Evolutionary conservation across 345 rosid species (phyloP), one percentile per base, ranked within the genome.

Genomic region (Excoecaria cochinchinensis): DNA sequence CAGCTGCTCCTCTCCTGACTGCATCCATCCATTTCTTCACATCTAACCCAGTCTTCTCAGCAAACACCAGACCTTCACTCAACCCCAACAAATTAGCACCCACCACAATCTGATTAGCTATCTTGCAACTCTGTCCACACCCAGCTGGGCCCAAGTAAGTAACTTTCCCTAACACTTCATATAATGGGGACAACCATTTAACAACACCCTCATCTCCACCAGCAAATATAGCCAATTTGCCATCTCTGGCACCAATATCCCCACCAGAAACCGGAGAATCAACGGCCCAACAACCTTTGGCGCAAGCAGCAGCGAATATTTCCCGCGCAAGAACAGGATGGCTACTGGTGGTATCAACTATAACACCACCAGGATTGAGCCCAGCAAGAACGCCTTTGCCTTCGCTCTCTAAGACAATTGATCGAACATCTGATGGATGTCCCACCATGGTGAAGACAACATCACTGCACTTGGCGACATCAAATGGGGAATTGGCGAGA

Each of bases 231-330:
- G 91, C 84, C 38, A 92, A 47, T 70, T 69, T 91, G 38, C 91
- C 97, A 31, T 92, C 89, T 46, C 90, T 79, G 0, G 97, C 97
- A 17, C 98, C 97, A 0, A 85, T 78, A 48, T 90, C 97, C 0
- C 88, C 95, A 3, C 93, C 93, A 0, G 94, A 90, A 14, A 94
- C 97, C 0, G 97, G 97, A 9, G 97, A 90, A 72, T 94, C 97
- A 1, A 92, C 82, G 5, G 95, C 74, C 92, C 89, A 92, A 31
- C 97, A 90, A 4, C 62, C 77, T 38, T 74, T 87, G 22, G 66
- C 78, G 0, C 89, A 80, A 1, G 91, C 88, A 8, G 89, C 85
- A 6, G 76, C 61, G 82, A 79, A 77, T 25, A 92, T 86, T 74
- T 91, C 87, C 0, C 90, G 89, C 5, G 97, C 97, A 2, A 90